Evolutionary conservation across 345 rosid genomes (phyloP), one percentile per base, ranked within the genome.

Genomic region (Physaria fendleri): DNA sequence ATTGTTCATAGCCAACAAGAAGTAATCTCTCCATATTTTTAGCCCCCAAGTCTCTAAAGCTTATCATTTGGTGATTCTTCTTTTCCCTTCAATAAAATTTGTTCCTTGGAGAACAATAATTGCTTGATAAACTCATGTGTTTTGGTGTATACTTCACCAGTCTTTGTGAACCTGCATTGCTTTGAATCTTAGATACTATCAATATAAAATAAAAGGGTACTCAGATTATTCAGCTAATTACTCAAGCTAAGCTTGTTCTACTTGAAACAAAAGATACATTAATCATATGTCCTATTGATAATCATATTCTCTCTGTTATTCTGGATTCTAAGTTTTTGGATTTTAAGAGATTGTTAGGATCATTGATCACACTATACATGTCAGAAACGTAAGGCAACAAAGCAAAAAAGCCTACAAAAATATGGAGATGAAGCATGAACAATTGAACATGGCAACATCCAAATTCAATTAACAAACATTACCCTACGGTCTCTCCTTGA

Each of bases 1-100:
- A 11, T 60, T 85, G 53, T 85, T 85, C 74, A 45, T 82, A 5
- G 89, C 95, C 49, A 38, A 53, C 68, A 54, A 69, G 68, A 62
- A 69, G 63, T 62, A 47, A 41, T 35, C 44, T 20, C 5, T n/a
- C n/a, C 42, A 42, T 28, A 21, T 11, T 5, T 45, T 46, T 6
- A 34, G n/a, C n/a, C 11, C 34, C 28, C 12, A 25, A 33, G 14
- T 30, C 35, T 64, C 35, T 7, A 20, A 18, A 28, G 50, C 50
- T 11, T 48, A 49, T 49, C 23, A 17, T 57, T 6, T 60, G 1
- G 7, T 44, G 28, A 32, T 32, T 47, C 25, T n/a, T n/a, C n/a
- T 5, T 22, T 22, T 23, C 50, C 33, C 14, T 23, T 23, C 18
- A 64, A 53, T 64, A 64, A 64, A 52, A 52, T 0, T 27, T 22